Base-by-base conservation (phyloP, 1,284 basidiomycete genomes). In the Tetrapyrgos nigripes region DNA sequence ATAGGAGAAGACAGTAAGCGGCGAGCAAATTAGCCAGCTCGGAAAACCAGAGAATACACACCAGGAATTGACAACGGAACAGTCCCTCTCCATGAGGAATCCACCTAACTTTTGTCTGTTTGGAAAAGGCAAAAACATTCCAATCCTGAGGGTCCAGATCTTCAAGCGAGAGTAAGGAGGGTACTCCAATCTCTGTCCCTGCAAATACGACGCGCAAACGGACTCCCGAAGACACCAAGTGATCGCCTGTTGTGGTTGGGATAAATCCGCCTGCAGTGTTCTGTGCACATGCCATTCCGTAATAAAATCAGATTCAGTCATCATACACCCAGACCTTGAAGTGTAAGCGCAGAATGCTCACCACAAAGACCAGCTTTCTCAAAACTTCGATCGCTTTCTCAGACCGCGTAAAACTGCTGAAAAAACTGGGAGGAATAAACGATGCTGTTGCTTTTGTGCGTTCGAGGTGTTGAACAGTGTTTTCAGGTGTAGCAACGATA, bases 341-440 rank as follows among this genome's bases (percentile, higher is more conserved):
- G 24, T 47, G 21, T 28, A 24, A 65, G 2, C 8, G 23, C 23
- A 11, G 9, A 31, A 13, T 11, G 52, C 73, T 21, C 50, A 76
- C 76, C 17, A 75, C 62, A 54, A 70, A 64, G 21, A 70, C 65
- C n/a, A 75, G 56, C 8, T 51, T 66, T 35, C 33, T 51, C 47
- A 59, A 35, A 9, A 72, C 59, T 3, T 68, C 66, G 11, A 78
- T 61, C 26, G 65, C 62, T 10, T 67, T 63, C 2, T 57, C 26
- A 17, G 68, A 68, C 57, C 70, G 68, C 4, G 69, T 66, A 75
- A 76, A 76, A 8, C 70, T 59, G 44, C 75, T 68, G 21, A 79
- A 56, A 14, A 77, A 62, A 11, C 72, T 57, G 1, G 77, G 76
- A n/a, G 76, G 70, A 19, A 64, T 67, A 1, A 73, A 63, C 19